Base-by-base conservation (phyloP, 306 rosid genomes). In the Lithocarpus polystachyus region DNA sequence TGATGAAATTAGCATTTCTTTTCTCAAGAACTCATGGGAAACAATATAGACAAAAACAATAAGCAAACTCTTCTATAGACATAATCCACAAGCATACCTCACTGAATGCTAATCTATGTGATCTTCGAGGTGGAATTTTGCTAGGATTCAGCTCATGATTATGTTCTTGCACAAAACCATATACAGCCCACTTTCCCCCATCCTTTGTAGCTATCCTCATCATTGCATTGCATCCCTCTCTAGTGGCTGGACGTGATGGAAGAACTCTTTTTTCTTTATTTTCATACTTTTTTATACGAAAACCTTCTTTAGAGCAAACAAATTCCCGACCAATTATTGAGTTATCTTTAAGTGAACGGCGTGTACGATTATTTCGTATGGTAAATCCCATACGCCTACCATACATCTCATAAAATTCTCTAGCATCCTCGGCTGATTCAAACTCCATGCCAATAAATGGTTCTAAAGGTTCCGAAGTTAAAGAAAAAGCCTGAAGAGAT, bases 251-350 rank as follows among this genome's bases (percentile, higher is more conserved):
- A 13, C 62, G 59, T 64, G 79, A 76, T 48, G 73, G 17, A 51
- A 45, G 72, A 9, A 52, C 48, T 65, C 53, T 33, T 1, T 60
- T 75, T 75, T 20, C n/a, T 61, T 72, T 24, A 22, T 52, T 65
- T 19, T 73, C 80, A 65, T 29, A 53, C 45, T 67, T 76, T 65
- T 51, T 52, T 29, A 70, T 9, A 2, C 65, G 73, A 67, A 76
- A 76, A 31, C 80, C 80, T 65, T 76, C 80, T 31, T 67, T 76
- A 3, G 73, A 76, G 65, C 80, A 76, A 76, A 76, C 80, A 76
- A 76, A 76, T 67, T 76, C 80, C n/a, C 80, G 80, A 33, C 80
- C 80, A 64, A 76, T 67, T 51, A 76, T 54, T 20, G 80, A 65
- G 74, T 76, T 76, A 52, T 76, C 74, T 64, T 76, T 76, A 29